Evolutionary conservation across 2,329 filamentous ascomycete genomes (phyloP).

Genomic region (Xenosphaeropsis pyriputrescens): DNA sequence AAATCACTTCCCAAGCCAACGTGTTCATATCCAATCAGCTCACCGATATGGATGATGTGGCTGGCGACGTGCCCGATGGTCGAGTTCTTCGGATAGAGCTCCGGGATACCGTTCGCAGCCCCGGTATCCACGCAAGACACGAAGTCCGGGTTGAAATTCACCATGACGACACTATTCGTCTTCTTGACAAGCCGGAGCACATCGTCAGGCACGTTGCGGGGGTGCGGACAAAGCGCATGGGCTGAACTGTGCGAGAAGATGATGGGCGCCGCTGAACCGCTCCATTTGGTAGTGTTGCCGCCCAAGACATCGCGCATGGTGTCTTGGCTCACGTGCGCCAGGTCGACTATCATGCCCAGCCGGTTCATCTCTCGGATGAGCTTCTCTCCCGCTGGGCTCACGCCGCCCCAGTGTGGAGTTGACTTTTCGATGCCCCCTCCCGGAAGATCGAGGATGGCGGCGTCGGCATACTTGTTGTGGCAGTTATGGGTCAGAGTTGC

Average conservation of each 20-base stretch:
- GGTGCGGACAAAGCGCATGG: conserved; percentile 69
- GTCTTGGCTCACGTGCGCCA: conserved; percentile 63
- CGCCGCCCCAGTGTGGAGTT: conserved; percentile 52
- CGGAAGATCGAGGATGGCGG: conserved; percentile 49
- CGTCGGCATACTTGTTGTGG: conserved; percentile 80
- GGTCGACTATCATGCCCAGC: conserved; percentile 84
- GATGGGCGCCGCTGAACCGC: conserved; percentile 62
- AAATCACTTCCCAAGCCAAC: conserved; percentile 86
- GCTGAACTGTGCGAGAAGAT: conserved; percentile 86
- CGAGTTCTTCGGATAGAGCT: conserved; percentile 49
- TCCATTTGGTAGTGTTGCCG: conserved; percentile 41
- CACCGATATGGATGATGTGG: conserved; percentile 72
- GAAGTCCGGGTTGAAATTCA: conserved; percentile 77
- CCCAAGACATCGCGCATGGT: conserved; percentile 77
- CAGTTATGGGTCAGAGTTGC: conserved; percentile 88
- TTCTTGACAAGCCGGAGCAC: conserved; percentile 64
- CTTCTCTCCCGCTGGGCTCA: conserved; percentile 53
- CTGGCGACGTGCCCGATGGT: conserved; percentile 65
- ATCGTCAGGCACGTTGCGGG: conserved; percentile 79
- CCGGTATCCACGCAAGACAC: conserved; percentile 49
- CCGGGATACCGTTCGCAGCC: conserved; percentile 48
- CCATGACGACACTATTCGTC: conserved; percentile 69
- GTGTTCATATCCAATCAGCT: conserved; percentile 72
- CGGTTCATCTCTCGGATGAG: conserved; percentile 86
- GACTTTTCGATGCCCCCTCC: conserved; percentile 11